These are phyloP conservation scores for Penicillium sp. DNA, from an alignment of 2,329 filamentous ascomycete species.

Conservation along the genomic window DNA sequence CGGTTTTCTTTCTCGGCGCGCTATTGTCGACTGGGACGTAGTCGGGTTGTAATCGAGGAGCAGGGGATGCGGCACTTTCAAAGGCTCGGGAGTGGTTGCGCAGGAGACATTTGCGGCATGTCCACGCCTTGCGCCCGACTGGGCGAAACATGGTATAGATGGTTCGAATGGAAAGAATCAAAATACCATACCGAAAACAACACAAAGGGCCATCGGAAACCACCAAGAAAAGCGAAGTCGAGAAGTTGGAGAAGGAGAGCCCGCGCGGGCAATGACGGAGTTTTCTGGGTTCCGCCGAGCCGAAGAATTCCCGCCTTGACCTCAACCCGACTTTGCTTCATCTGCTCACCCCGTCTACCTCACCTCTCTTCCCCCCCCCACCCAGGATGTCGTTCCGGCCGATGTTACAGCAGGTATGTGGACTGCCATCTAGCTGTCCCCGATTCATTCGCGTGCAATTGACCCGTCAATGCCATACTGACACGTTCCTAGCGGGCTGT, in stretches of 20 bases:
- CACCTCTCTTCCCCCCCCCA: constrained; percentile 25
- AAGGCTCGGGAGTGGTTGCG: constrained; percentile 34
- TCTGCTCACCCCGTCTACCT: constrained; percentile 6
- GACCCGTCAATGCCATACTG: constrained; percentile 26
- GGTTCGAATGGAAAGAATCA: constrained; percentile 8
- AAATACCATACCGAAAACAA: constrained; percentile 1
- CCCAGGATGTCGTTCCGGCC: constrained; percentile 46
- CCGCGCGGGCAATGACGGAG: constrained; percentile 37
- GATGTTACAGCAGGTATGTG: constrained; percentile 46
- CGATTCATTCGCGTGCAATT: constrained; percentile 13
- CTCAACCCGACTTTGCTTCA: constrained; percentile 27
- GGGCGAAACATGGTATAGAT: constrained; percentile 22
- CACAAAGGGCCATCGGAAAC: constrained; percentile 1
- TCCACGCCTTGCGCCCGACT: constrained; percentile 44
- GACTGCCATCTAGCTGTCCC: not conserved
- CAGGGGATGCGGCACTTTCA: constrained; percentile 37
- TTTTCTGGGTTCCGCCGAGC: constrained; percentile 31
- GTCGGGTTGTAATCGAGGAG: constrained; percentile 31
- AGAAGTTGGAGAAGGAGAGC: constrained; percentile 17
- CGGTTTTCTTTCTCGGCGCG: constrained; percentile 43
- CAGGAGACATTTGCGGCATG: constrained; percentile 43
- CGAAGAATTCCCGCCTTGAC: constrained; percentile 34
- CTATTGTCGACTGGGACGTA: constrained; percentile 31
- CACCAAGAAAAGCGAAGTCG: constrained; percentile 9
- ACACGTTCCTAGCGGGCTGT: constrained; percentile 41